Evolutionary conservation across 345 rosid species (phyloP), one percentile per base, ranked within the genome.

Genomic region (Sisymbrium irio): DNA sequence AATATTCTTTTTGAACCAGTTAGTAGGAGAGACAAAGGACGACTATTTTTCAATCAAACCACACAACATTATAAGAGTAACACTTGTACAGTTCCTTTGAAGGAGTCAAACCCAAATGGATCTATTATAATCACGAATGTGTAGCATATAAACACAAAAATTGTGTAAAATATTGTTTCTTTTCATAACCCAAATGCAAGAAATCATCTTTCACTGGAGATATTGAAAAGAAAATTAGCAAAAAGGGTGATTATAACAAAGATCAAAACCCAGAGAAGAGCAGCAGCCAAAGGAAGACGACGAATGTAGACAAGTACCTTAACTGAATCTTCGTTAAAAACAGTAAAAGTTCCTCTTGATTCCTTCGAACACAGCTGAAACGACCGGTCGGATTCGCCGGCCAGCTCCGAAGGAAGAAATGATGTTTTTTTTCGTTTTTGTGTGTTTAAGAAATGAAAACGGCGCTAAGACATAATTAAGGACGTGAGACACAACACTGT

Each of bases 341-440:
- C 18, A 39, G 7, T 55, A 33, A 41, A 64, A 11, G n/a, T 10
- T n/a, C 4, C 44, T 46, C 14, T 39, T 0, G 13, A 35, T 58
- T 35, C 37, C 72, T 74, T 57, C 65, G 77, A 33, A 27, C 65
- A 62, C 47, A 69, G 37, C 70, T 76, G 64, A 62, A 62, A 36
- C 44, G 65, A 68, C 69, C 9, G 60, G 60, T 69, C 11, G 36
- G 60, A 76, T 69, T 44, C 70, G 65, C 60, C 79, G 74, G 79
- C 60, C 54, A 59, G 25, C 66, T 62, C 53, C 75, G 36, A 45
- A 45, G 60, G 45, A 68, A 50, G 51, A 7, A 17, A 32, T 1
- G 20, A 32, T 3, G 11, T 40, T 32, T 14, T 0, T 30, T 6
- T 19, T 47, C 4, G 33, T 5, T 30, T 30, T 0, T 30, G 0